These are phyloP conservation scores for Sanghuangporus weigelae DNA, from an alignment of 1,284 basidiomycete genomes.

Conservation along the genomic window DNA sequence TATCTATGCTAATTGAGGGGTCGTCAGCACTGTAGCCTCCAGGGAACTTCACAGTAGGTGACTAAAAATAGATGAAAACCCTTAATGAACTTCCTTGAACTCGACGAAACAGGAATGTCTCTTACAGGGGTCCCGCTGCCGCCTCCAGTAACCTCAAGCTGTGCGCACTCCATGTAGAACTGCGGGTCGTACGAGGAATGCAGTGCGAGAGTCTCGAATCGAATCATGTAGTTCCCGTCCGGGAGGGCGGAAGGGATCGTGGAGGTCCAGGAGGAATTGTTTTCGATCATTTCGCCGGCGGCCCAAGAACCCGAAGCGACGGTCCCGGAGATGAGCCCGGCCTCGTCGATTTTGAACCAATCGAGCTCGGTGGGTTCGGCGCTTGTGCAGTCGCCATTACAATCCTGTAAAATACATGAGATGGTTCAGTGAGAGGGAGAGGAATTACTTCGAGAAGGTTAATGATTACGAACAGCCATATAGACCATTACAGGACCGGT, in stretches of 20 bases:
- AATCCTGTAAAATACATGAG: conserved; percentile 18
- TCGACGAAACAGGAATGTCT: conserved; percentile 6
- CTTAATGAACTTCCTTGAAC: not conserved
- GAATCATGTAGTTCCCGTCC: conserved; percentile 34
- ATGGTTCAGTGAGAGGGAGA: not conserved
- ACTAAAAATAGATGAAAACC: not conserved
- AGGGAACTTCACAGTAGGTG: conserved; percentile 14
- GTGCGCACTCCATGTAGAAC: conserved; percentile 37
- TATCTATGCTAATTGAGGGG: conserved; percentile 5
- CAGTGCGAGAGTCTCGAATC: conserved; percentile 33
- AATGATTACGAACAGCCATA: conserved; percentile 23
- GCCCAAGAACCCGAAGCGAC: conserved; percentile 30
- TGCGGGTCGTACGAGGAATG: conserved; percentile 30
- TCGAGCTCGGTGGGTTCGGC: conserved; percentile 29
- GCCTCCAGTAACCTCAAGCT: conserved; percentile 31
- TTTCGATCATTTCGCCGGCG: conserved; percentile 30
- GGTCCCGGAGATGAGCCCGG: conserved; percentile 33
- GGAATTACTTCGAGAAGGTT: not conserved
- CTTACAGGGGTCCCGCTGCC: conserved; percentile 30
- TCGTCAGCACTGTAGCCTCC: conserved; percentile 8
- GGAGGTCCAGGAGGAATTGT: conserved; percentile 34
- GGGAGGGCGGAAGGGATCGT: conserved; percentile 32
- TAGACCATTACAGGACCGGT: conserved; percentile 32
- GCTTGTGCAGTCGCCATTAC: conserved; percentile 29
- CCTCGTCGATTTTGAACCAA: conserved; percentile 31